These are phyloP conservation scores for Acidiella bohemica DNA, from an alignment of 495 filamentous ascomycete genomes.

Conservation along the genomic window DNA sequence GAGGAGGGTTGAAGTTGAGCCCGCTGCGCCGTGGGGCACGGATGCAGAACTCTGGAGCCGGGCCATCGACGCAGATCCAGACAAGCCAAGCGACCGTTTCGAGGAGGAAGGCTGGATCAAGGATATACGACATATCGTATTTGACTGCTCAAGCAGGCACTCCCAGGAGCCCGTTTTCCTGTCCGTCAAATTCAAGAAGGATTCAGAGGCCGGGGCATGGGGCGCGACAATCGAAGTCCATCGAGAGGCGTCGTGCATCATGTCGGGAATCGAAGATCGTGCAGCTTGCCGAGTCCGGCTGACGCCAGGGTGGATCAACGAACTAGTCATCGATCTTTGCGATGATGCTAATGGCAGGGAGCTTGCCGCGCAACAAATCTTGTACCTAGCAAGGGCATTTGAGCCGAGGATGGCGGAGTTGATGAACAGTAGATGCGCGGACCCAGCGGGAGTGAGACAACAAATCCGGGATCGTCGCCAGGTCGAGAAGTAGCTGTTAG, in stretches of 20 bases:
- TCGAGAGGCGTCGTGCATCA: conserved; percentile 7
- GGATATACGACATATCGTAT: conserved; percentile 5
- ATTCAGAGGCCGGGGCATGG: not conserved
- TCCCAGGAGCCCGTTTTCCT: too few species aligned
- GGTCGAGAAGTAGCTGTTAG: not conserved
- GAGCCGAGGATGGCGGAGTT: not conserved
- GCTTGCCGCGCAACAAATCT: not conserved
- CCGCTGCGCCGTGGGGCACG: too few species aligned
- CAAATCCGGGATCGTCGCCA: not conserved
- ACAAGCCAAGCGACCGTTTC: too few species aligned
- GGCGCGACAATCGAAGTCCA: conserved; percentile 9
- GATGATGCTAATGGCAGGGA: not conserved
- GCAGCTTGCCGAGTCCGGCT: not conserved
- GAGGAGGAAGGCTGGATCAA: conserved; percentile 7
- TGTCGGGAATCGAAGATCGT: not conserved
- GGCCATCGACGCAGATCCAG: too few species aligned
- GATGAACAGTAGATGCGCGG: not conserved
- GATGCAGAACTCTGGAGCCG: too few species aligned
- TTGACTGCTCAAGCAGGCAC: too few species aligned
- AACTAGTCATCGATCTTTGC: conserved; percentile 3
- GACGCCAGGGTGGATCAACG: conserved; percentile 13
- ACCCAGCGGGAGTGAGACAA: not conserved
- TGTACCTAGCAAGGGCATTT: conserved; percentile 4
- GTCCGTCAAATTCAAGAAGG: not conserved
- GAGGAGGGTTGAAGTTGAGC: too few species aligned